Evolutionary conservation across 2,329 filamentous ascomycete genomes (phyloP), one percentile per base, ranked within the genome.

Genomic region (Paraphoma chrysanthemicola): DNA sequence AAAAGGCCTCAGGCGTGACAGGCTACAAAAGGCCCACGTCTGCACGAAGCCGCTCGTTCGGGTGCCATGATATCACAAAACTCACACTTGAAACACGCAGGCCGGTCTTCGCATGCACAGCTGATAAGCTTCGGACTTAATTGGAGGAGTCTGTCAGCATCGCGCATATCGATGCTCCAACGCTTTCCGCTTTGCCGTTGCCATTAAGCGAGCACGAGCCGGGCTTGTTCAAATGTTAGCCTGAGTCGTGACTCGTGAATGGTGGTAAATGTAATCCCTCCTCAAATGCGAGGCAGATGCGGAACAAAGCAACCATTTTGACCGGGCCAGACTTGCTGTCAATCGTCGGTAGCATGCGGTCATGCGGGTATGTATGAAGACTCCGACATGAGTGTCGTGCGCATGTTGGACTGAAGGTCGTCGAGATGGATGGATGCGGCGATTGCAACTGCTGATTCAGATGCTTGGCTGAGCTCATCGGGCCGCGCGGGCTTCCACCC

Each of bases 51-150:
- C 23, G 23, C 29, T 42, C 8, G 28, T 53, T 51, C 47, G 53
- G 56, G 47, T 52, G 51, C 51, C 53, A 59, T 59, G 49, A 59
- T 55, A 16, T 54, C 44, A 56, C 48, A 48, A 48, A 30, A 47
- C 43, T 14, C 29, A 10, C 23, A 56, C 54, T 31, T 48, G 53
- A 56, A 56, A 56, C 53, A 51, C 29, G 53, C 38, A 38, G 39
- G 28, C 33, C 7, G 30, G 46, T 11, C 31, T 36, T 33, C 18
- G 53, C 48, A 47, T 51, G 31, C 43, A 48, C 16, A 33, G 23
- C 42, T 30, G 18, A 45, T 17, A 39, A 39, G 31, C 8, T 48
- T 42, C 16, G 42, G 42, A 44, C 9, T 44, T 44, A 29, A 17
- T 23, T 16, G 23, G 23, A 2, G 23, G 23, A 23, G 11, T 44